Base-by-base conservation (phyloP, 345 rosid genomes). In the Salix arbutifolia region DNA sequence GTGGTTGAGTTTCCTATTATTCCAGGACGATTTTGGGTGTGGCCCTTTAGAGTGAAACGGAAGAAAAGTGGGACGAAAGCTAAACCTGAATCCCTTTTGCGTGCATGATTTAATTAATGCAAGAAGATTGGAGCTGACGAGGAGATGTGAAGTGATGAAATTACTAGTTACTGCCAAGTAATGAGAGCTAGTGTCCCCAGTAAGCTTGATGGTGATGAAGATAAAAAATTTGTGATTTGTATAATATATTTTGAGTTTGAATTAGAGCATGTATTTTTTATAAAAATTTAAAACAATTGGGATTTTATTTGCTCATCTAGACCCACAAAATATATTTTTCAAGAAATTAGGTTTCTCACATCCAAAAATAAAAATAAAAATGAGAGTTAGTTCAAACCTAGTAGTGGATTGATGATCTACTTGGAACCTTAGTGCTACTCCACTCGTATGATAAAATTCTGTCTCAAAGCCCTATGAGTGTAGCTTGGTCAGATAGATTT, bases 211-310 rank as follows among this genome's bases (percentile, higher is more conserved):
- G 5, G n/a, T n/a, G n/a, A n/a, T 31, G 5, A 31, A 3, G 0
- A 4, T 0, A 4, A 31, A 31, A 31, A 31, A 31, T 0, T 0
- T 31, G 0, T 31, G 0, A 4, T 31, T 31, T 31, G 5, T 4
- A 31, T 0, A 31, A 0, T 4, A 31, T 3, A 0, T 31, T 0
- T 31, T 0, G 0, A 0, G 4, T 31, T 31, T 31, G 33, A 31
- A 0, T 31, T 0, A 31, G 3, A 0, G 4, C 0, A 0, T 31
- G 0, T 0, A 31, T 31, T 31, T 31, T 0, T 31, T 31, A 0
- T 31, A 31, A 31, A 0, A 31, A 0, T 31, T 31, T 31, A 5
- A 31, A 0, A 31, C 5, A 31, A 31, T 0, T 0, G 4, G 3
- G 5, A 31, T 31, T 31, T 33, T 33, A 33, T 4, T 33, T 33